phyloP scores from a whole-genome alignment of 1,284 basidiomycete species.

The Cryptococcus amylolentus region DNA sequence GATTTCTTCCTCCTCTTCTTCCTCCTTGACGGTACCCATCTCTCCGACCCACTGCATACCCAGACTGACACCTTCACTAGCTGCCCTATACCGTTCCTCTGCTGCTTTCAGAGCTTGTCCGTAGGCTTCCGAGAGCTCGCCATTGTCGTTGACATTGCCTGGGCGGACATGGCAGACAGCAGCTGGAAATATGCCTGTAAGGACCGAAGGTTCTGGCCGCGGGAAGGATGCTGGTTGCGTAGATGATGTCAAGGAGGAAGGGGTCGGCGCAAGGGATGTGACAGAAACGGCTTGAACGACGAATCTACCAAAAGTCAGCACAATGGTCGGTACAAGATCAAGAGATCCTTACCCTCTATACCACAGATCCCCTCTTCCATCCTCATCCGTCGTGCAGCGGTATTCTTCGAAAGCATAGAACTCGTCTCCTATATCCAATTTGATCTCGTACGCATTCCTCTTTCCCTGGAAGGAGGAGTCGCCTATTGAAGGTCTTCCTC shows the following conservation, averaged over 20 bases:
- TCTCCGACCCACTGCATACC: conserved; percentile 18
- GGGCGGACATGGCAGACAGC: conserved; percentile 86
- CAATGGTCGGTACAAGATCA: not conserved
- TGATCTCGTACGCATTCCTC: conserved; percentile 44
- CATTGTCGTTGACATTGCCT: conserved; percentile 82
- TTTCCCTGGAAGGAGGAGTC: conserved; percentile 6
- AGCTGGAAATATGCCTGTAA: conserved; percentile 93
- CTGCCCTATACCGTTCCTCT: conserved; percentile 19
- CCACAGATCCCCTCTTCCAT: conserved; percentile 74
- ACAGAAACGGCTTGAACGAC: conserved; percentile 32
- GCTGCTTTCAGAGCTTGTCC: conserved; percentile 28
- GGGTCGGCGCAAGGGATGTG: conserved; percentile 38
- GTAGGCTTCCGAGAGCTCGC: conserved; percentile 64
- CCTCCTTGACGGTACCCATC: conserved; percentile 68
- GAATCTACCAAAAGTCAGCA: conserved; percentile 9
- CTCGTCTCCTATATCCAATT: conserved; percentile 75
- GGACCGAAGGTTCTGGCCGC: conserved; percentile 65
- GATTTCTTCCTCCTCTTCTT: conserved; percentile 61
- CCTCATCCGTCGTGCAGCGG: conserved; percentile 47
- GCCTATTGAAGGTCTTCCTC: not conserved
- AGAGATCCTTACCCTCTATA: conserved; percentile 70
- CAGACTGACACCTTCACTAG: not conserved
- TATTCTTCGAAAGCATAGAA: conserved; percentile 94
- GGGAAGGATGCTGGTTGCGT: conserved; percentile 22
- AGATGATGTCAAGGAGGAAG: conserved; percentile 17